These are phyloP conservation scores for Fragaria iinumae DNA, from an alignment of 306 rosid species.

Conservation along the genomic window DNA sequence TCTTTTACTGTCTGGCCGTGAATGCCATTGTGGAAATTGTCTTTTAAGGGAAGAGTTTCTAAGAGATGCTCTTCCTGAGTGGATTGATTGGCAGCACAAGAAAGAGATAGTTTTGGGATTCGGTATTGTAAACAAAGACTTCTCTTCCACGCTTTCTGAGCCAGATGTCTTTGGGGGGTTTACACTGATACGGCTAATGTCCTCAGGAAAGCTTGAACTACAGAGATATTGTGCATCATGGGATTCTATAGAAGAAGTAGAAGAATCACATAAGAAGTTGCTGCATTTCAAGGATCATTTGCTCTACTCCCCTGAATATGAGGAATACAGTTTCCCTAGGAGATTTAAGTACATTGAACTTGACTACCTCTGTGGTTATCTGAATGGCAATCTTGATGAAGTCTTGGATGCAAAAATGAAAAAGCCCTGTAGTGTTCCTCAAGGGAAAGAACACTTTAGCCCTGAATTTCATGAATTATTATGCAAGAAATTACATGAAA, in stretches of 20 bases:
- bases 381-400: constrained; percentile 43
- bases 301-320: constrained; percentile 31
- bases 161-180: constrained; percentile 62
- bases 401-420: constrained; percentile 30
- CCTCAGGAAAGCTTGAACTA: constrained; percentile 65
- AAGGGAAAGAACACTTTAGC: constrained; percentile 24
- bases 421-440: constrained; percentile 7
- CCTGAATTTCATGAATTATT: constrained; percentile 47
- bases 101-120: constrained; percentile 70
- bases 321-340: constrained; percentile 43
- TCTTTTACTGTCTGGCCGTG: constrained; percentile 42
- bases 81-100: constrained; percentile 75
- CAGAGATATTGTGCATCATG: constrained; percentile 59
- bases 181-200: constrained; percentile 57
- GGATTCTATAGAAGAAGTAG: constrained; percentile 27
- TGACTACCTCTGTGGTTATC: constrained; percentile 46
- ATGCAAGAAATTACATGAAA: constrained; percentile 55
- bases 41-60: constrained; percentile 52
- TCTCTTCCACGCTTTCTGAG: constrained; percentile 43
- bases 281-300: constrained; percentile 37
- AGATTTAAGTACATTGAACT: constrained; percentile 42
- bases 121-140: constrained; percentile 43
- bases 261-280: constrained; percentile 31
- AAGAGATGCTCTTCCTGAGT: constrained; percentile 61
- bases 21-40: constrained; percentile 57